These are phyloP conservation scores for Leishmania braziliensis DNA, from an alignment of 208 protist species.

Conservation along the genomic window DNA sequence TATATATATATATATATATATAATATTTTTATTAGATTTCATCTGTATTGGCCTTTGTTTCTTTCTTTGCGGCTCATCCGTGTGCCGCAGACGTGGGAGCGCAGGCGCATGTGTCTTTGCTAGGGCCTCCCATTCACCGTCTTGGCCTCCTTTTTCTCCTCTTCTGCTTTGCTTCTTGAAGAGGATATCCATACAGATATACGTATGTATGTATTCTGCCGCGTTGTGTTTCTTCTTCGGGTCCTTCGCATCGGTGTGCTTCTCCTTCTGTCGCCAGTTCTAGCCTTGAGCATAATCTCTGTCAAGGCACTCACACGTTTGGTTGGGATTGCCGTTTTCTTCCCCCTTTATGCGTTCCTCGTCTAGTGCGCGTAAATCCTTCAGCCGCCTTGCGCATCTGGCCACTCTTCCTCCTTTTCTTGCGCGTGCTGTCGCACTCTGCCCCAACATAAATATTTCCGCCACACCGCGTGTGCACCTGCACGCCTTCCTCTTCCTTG, in stretches of 20 bases:
- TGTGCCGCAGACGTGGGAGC: background rate
- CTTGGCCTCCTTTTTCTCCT: background rate
- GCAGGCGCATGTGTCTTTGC: too few relatives aligned
- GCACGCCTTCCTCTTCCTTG: slow-evolving; percentile 13
- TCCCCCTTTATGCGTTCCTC: background rate
- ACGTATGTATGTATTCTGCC: background rate
- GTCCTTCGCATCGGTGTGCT: background rate
- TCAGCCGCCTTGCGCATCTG: background rate
- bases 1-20: background rate
- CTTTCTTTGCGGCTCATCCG: background rate
- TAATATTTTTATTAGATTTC: background rate
- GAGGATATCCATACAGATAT: too few relatives aligned
- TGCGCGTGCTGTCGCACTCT: background rate
- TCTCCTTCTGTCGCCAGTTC: background rate
- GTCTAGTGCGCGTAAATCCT: background rate
- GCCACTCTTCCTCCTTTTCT: background rate
- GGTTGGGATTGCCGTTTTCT: background rate
- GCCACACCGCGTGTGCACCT: background rate
- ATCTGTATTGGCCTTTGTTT: background rate
- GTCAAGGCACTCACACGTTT: background rate
- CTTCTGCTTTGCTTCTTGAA: background rate
- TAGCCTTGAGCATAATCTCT: background rate
- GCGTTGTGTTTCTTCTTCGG: background rate
- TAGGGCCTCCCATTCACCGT: background rate
- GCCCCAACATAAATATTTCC: background rate